Evolutionary conservation across 495 filamentous ascomycete genomes (phyloP), one percentile per base, ranked within the genome.

Genomic region (Talaromyces proteolyticus): DNA sequence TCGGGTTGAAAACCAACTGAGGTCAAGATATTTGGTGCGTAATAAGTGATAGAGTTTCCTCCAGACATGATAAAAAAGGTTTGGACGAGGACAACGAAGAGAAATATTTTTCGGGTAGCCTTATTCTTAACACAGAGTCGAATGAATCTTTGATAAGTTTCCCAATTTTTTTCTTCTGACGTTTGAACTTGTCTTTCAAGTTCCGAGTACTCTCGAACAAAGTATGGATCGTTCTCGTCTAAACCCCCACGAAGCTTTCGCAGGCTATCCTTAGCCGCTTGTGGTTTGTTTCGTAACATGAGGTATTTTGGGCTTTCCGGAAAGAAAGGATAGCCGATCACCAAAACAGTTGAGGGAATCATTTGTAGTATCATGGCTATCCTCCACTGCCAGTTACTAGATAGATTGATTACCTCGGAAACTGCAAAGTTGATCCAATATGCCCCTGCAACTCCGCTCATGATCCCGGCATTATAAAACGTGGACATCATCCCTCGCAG

Each of bases 301-400:
- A 89, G 70, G 78, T 85, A 89, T 54, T 85, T 76, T 0, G 87
- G 87, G 4, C 84, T 88, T 68, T 87, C 88, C 1, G 86, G 87
- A 77, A 91, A 70, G 59, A 86, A 82, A 16, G 82, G 53, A 60
- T 86, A 85, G 19, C 86, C 85, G 26, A 71, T 50, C 18, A 84
- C 72, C 7, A 86, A 69, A 19, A 85, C 56, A n/a, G 77, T 47
- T 0, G 80, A 75, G 0, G 83, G 81, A 19, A 74, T 66, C 19
- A 82, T 60, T 49, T 85, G 81, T 12, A 83, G 62, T 53, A 75
- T 77, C 46, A 82, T 77, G 0, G 82, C 80, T 3, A 78, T 63
- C 1, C 85, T 76, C 84, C 84, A 88, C 19, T 84, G 78, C 50
- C 79, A 76, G 53, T 87, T 78, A 26, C 66, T 68, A 57, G 86